Conservation (phyloP, 257 asterid species). For the Ilex aquifolium region DNA sequence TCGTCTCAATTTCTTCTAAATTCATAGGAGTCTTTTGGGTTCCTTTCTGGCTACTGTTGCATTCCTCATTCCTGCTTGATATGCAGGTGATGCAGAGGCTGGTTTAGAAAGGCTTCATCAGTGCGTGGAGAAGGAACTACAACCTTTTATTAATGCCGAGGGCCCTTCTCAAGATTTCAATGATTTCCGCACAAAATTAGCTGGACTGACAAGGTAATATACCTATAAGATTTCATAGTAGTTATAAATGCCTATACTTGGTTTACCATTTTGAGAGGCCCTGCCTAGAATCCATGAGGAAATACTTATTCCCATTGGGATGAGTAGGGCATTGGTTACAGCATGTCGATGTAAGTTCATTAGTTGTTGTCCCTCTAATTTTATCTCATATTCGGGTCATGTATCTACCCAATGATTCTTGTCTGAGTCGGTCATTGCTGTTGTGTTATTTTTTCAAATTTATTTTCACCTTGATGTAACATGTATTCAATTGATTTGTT, state of each 20-base stretch:
- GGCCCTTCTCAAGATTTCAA: slow-evolving; percentile 71
- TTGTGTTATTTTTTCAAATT: too few relatives aligned
- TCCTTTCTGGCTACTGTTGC: slow-evolving; percentile 4
- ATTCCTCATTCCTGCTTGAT: slow-evolving; percentile 7
- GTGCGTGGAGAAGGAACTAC: slow-evolving; percentile 94
- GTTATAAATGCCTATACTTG: background rate
- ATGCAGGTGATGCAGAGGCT: slow-evolving; percentile 93
- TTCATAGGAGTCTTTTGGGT: slow-evolving; percentile 2
- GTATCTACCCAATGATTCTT: too few relatives aligned
- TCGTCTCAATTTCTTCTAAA: slow-evolving; percentile 12
- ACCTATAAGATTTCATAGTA: slow-evolving; percentile 10
- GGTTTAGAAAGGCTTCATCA: slow-evolving; percentile 99
- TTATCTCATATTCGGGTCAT: too few relatives aligned
- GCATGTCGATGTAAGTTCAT: too few relatives aligned
- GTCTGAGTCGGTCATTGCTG: too few relatives aligned
- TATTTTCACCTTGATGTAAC: too few relatives aligned
- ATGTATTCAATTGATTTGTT: too few relatives aligned
- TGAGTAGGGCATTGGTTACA: too few relatives aligned
- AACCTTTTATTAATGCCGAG: slow-evolving; percentile 46
- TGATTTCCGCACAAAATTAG: slow-evolving; percentile 92
- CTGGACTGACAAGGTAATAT: slow-evolving; percentile 87
- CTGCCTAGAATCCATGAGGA: too few relatives aligned
- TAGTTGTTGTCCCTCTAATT: too few relatives aligned
- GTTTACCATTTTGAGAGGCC: slow-evolving; percentile 1
- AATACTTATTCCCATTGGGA: too few relatives aligned